Base-by-base conservation (phyloP, 768 basidiomycete genomes). In the Trametes cubensis region DNA sequence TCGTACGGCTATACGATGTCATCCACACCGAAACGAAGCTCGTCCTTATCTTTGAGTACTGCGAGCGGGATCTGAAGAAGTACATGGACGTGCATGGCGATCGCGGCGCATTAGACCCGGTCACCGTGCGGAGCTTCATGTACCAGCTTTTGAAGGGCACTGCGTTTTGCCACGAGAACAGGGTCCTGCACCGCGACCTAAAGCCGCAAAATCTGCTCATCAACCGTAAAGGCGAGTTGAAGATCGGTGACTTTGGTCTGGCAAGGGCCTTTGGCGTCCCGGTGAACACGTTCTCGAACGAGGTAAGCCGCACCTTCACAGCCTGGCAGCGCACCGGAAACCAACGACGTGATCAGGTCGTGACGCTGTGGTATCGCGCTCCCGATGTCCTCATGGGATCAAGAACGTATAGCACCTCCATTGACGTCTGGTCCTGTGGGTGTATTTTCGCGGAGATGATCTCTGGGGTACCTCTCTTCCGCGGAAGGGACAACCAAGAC, bases 361-460 rank as follows among this genome's bases (percentile, higher is more conserved):
- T 98, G 21, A 99, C 97, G 28, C 77, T 98, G 15, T 99, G 97
- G 97, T 99, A 99, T 74, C 89, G 97, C 56, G 95, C 97, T 1
- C 97, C 97, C 0, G 97, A 99, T 71, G 97, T 99, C 45, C 84
- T 99, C 25, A 85, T 99, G 65, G 97, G 97, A 54, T 96, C 94
- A 21, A 83, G 97, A 61, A 98, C 96, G 20, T 99, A 99, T 74
- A 95, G 90, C 78, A 98, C 97, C 3, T 94, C 92, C 30, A 98
- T 99, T 69, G 97, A 99, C 73, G 91, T 98, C 52, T 99, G 97
- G 97, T 95, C 93, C 15, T 96, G 94, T 60, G 97, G 97, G 11
- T 98, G 97, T 73, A 99, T 99, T 72, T 97, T 99, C 73, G 96
- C 97, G 20, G 97, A 99, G 77, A 98, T 99, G 96, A 98, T 99